A percentile compares a stretch with the other conserved stretches of the same genome.
These are phyloP conservation scores for Globisporangium orthogonon DNA, from an alignment of 352 stramenopile species.

Conservation along the genomic window DNA sequence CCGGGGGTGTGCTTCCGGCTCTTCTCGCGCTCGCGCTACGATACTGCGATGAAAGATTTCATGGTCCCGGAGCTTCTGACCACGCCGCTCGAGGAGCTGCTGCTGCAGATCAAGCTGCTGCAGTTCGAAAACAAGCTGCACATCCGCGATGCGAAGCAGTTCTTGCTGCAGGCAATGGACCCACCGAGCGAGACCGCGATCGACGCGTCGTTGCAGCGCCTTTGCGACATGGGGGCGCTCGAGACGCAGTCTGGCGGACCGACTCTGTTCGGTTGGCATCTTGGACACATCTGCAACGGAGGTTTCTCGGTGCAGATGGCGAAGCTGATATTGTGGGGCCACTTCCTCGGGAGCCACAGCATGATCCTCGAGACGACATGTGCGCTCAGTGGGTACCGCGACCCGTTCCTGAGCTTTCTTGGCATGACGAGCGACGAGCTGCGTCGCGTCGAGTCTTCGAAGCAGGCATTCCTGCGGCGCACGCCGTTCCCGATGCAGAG, in stretches of 20 bases:
- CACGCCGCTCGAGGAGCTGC: constrained; percentile 62
- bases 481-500: constrained; percentile 42
- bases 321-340: constrained; percentile 64
- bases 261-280: constrained; percentile 70
- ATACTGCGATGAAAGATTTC: constrained; percentile 67
- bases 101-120: constrained; percentile 73
- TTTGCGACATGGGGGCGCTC: constrained; percentile 78
- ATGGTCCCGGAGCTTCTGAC: constrained; percentile 71
- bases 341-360: constrained; percentile 62
- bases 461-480: constrained; percentile 43
- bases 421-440: constrained; percentile 58
- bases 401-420: constrained; percentile 69
- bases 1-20: constrained; percentile 91
- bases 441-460: constrained; percentile 45
- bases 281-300: constrained; percentile 62
- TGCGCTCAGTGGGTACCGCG: constrained; percentile 66
- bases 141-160: constrained; percentile 64
- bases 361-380: constrained; percentile 58
- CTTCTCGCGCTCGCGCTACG: constrained; percentile 57
- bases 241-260: constrained; percentile 22
- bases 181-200: constrained; percentile 89
- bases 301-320: constrained; percentile 63
- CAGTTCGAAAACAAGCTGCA: constrained; percentile 72
- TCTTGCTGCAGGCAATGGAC: constrained; percentile 91
- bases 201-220: constrained; percentile 84